These are phyloP conservation scores for Fraxinus baroniana DNA, from an alignment of 305 asterid genomes.

Conservation along the genomic window DNA sequence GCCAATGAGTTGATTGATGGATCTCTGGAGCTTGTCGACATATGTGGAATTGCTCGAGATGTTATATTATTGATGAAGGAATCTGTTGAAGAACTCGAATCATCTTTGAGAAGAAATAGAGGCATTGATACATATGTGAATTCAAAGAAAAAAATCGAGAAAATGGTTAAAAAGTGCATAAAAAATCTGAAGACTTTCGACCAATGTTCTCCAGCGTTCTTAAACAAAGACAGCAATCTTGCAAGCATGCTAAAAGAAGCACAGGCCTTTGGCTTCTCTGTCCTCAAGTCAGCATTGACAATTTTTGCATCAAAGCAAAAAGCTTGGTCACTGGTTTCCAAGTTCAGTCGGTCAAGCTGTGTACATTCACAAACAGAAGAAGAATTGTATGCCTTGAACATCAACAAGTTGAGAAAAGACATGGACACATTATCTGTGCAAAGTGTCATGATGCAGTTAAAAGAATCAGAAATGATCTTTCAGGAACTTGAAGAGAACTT, in stretches of 20 bases:
- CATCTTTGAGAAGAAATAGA: conserved; percentile 36
- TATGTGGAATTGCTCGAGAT: conserved; percentile 24
- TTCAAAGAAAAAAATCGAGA: conserved; percentile 33
- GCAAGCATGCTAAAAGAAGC: not conserved
- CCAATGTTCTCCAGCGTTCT: not conserved
- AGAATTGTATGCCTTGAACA: not conserved
- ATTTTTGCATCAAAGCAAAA: not conserved
- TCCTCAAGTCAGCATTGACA: not conserved
- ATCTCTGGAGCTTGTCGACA: conserved; percentile 28
- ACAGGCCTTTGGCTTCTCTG: not conserved
- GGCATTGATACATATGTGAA: conserved; percentile 21
- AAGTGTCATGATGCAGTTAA: not conserved
- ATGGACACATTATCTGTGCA: not conserved
- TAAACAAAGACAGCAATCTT: not conserved
- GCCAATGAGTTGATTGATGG: conserved; percentile 30
- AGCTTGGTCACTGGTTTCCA: not conserved
- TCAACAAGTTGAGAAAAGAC: not conserved
- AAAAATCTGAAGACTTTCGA: conserved; percentile 32
- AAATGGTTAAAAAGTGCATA: conserved; percentile 31
- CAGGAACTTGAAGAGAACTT: not conserved
- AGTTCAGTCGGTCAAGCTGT: not conserved
- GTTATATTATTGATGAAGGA: conserved; percentile 20
- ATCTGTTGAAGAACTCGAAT: conserved; percentile 34
- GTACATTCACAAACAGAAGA: not conserved
- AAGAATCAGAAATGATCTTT: not conserved